Evolutionary conservation across 495 filamentous ascomycete genomes (phyloP).

Genomic region (Tuber magnatum): DNA sequence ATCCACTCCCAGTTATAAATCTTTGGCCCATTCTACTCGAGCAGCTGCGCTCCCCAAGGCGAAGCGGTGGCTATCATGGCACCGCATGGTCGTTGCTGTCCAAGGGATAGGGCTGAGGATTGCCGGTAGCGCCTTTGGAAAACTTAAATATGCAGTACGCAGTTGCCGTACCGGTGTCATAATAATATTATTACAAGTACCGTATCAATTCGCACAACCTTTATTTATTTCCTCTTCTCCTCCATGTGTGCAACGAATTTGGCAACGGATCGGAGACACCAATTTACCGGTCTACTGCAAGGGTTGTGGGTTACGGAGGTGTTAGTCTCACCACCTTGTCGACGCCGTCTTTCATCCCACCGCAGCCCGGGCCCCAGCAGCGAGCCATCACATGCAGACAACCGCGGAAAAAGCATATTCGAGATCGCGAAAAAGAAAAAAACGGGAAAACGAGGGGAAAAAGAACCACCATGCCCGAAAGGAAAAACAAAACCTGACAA

Average conservation of each 20-base stretch:
- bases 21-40: background rate
- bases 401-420: slow-evolving; percentile 12
- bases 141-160: background rate
- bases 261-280: background rate
- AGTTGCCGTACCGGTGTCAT: background rate
- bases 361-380: background rate
- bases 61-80: background rate
- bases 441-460: slow-evolving; percentile 3
- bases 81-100: background rate
- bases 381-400: slow-evolving; percentile 9
- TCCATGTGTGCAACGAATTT: background rate
- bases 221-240: background rate
- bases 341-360: background rate
- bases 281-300: background rate
- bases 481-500: slow-evolving; percentile 6
- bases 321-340: background rate
- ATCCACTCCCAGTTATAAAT: background rate
- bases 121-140: background rate
- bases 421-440: slow-evolving; percentile 16
- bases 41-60: background rate
- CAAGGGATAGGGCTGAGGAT: background rate
- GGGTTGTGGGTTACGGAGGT: background rate
- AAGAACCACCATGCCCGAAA: background rate
- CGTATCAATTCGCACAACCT: background rate
- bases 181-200: background rate